A percentile compares a stretch with the other conserved stretches of the same genome.
phyloP scores from a whole-genome alignment of 768 basidiomycete genomes.

The Trametes coccinea region DNA sequence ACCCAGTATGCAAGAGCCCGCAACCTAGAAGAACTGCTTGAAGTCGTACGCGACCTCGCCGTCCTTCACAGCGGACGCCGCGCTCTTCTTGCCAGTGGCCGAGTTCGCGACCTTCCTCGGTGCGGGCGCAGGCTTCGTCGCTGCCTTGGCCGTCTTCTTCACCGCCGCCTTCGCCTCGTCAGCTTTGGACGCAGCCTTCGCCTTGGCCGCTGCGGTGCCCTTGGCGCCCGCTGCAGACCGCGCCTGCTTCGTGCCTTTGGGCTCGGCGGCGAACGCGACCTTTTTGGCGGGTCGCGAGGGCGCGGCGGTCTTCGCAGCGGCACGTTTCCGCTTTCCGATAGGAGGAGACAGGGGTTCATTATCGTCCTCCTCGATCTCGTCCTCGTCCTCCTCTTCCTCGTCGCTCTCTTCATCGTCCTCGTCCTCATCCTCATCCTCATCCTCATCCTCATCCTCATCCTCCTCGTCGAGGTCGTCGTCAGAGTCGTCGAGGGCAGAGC shows the following conservation, averaged over 20 bases:
- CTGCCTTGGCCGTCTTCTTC: conserved; percentile 13
- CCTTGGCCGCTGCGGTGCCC: conserved; percentile 7
- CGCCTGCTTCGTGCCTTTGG: conserved; percentile 30
- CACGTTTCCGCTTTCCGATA: conserved; percentile 36
- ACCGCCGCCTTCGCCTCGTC: conserved; percentile 4
- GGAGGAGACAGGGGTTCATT: conserved; percentile 38
- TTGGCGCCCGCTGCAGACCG: conserved; percentile 27
- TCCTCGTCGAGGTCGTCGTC: conserved; percentile 41
- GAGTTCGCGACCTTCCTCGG: conserved; percentile 14
- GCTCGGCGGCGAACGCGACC: conserved; percentile 35
- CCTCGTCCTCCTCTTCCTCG: conserved; percentile 39
- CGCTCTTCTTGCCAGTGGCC: conserved; percentile 26
- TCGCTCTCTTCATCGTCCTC: conserved; percentile 39
- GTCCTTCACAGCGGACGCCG: conserved; percentile 17
- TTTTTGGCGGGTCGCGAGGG: conserved; percentile 34
- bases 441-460: conserved; percentile 39
- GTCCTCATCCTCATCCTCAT: conserved; percentile 37
- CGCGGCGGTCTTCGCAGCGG: conserved; percentile 2
- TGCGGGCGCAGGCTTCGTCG: conserved; percentile 27
- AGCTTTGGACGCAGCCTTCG: conserved; percentile 9
- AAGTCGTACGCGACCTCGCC: conserved; percentile 57
- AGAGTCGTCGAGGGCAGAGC: conserved; percentile 29
- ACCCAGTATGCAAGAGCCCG: background rate
- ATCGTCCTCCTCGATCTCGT: conserved; percentile 46
- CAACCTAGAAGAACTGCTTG: conserved; percentile 49